phyloP scores from a whole-genome alignment of 2,329 filamentous ascomycete species.

The Gremmenia infestans region DNA sequence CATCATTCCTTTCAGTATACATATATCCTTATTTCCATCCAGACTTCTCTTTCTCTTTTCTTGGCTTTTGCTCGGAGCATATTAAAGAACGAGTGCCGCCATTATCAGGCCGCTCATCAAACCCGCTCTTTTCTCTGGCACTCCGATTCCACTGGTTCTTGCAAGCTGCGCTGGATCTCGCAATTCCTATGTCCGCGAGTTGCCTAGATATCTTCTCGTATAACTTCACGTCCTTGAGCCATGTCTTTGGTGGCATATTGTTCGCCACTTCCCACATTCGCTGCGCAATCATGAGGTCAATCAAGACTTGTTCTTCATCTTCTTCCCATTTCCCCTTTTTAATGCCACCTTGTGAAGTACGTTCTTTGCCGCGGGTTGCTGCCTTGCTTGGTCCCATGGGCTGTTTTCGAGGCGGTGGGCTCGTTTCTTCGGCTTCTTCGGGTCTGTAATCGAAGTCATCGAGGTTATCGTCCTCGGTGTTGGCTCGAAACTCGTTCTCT shows the following conservation, averaged over 20 bases:
- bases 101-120: conserved; percentile 7
- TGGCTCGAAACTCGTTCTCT: too few species aligned
- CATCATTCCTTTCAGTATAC: not conserved
- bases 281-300: not conserved
- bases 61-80: conserved; percentile 7
- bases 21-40: not conserved
- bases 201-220: not conserved
- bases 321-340: not conserved
- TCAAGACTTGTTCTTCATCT: not conserved
- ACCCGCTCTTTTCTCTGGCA: not conserved
- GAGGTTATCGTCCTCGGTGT: too few species aligned
- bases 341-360: not conserved
- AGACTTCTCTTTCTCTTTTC: not conserved
- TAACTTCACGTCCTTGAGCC: not conserved
- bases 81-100: conserved; percentile 1
- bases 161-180: conserved; percentile 2
- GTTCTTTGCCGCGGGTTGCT: not conserved
- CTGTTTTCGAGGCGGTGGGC: not conserved
- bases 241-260: not conserved
- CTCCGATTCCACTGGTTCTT: conserved; percentile 18
- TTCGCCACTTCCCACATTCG: not conserved
- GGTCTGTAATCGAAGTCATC: not conserved
- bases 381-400: not conserved
- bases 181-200: not conserved
- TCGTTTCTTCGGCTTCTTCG: not conserved